Conservation (phyloP, 257 asterid genomes). For the Fraxinus quadrangulata region DNA sequence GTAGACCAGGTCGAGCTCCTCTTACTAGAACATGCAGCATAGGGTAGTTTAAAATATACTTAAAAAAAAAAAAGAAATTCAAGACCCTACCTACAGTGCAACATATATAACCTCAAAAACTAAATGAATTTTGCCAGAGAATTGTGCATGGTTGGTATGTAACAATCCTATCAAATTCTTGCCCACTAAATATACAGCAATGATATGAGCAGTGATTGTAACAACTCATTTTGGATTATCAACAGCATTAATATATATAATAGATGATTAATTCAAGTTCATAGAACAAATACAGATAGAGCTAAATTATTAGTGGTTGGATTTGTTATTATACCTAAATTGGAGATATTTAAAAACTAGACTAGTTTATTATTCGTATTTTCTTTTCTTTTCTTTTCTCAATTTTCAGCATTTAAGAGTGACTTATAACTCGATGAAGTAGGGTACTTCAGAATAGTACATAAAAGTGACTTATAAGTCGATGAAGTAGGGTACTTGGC, state of each 20-base stretch:
- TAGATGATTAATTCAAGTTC: neutral
- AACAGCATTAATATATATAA: slow-evolving; percentile 30
- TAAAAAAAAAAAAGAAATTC: too few species aligned
- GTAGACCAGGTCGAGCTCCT: neutral
- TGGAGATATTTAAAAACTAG: neutral
- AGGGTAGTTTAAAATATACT: neutral
- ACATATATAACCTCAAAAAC: neutral
- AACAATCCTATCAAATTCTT: slow-evolving; percentile 33
- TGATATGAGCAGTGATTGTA: slow-evolving; percentile 33
- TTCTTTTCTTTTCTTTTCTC: too few species aligned
- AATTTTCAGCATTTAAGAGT: too few species aligned
- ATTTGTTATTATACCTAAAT: neutral
- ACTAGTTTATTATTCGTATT: too few species aligned
- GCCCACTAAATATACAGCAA: slow-evolving; percentile 26
- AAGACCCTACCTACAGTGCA: neutral
- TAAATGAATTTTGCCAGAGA: slow-evolving; percentile 30
- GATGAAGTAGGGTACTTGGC: too few species aligned
- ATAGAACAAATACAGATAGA: neutral
- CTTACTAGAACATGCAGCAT: neutral
- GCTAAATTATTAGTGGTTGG: neutral
- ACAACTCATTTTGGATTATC: slow-evolving; percentile 46
- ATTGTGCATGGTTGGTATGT: slow-evolving; percentile 49
- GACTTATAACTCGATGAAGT: too few species aligned
- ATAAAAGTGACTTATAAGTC: too few species aligned
- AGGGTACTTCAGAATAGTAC: too few species aligned